A percentile compares a stretch with the other conserved stretches of the same genome.
Conservation (phyloP, 768 basidiomycete genomes). For the Serendipita sp. region DNA sequence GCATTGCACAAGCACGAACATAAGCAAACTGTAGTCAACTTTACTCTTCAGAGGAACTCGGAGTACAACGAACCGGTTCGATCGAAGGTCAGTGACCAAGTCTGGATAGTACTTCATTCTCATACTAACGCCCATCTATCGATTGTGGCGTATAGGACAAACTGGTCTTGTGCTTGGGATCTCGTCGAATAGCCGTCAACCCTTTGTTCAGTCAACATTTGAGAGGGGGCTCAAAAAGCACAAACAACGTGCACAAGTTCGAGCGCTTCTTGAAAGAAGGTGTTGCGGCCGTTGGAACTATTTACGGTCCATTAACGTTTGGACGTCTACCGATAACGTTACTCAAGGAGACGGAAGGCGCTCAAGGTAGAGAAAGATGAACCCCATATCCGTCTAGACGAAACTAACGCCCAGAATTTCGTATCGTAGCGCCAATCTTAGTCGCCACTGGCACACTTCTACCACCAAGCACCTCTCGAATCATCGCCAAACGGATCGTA, state of each 20-base stretch:
- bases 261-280: constrained; percentile 82
- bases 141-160: constrained; percentile 44
- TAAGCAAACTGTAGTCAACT: constrained; percentile 84
- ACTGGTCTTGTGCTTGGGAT: constrained; percentile 75
- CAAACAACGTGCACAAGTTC: constrained; percentile 95
- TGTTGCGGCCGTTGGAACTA: constrained; percentile 63
- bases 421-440: constrained; percentile 47
- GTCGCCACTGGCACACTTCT: constrained; percentile 83
- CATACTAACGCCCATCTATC: too few species aligned
- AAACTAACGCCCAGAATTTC: not conserved
- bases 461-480: constrained; percentile 76
- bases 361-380: constrained; percentile 34
- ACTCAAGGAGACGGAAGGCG: constrained; percentile 50
- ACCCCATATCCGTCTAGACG: not conserved
- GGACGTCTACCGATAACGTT: constrained; percentile 71
- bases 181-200: constrained; percentile 66
- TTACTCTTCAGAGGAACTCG: constrained; percentile 86
- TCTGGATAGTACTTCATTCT: constrained; percentile 6
- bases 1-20: constrained; percentile 89
- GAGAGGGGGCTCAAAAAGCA: constrained; percentile 74
- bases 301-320: constrained; percentile 78
- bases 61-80: constrained; percentile 79
- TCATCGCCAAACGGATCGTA: constrained; percentile 86
- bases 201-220: constrained; percentile 90
- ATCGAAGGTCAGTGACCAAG: constrained; percentile 51